A percentile compares a stretch with the other conserved stretches of the same genome.
Evolutionary conservation across 257 asterid genomes (phyloP).

Genomic region (Petrea volubilis): DNA sequence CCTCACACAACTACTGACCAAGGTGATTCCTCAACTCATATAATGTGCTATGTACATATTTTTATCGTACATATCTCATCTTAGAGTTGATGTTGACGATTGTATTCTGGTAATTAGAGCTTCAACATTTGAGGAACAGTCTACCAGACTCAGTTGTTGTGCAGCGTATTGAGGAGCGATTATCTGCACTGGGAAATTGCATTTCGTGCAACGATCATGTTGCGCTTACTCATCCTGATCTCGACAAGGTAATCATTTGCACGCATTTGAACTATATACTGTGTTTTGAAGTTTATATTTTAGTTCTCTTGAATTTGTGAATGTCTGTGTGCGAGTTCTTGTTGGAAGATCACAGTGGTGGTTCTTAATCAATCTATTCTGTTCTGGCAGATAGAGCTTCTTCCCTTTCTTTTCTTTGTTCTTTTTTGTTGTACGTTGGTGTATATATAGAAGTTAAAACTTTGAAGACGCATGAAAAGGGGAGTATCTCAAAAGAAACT

Average conservation of each 20-base stretch:
- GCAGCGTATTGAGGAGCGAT: constrained; percentile 90
- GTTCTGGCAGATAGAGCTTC: not conserved
- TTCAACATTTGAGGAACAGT: constrained; percentile 85
- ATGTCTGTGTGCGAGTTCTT: not conserved
- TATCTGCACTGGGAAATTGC: constrained; percentile 94
- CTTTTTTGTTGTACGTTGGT: no score
- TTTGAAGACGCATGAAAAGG: no score
- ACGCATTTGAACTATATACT: not conserved
- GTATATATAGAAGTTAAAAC: no score
- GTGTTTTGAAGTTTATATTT: not conserved
- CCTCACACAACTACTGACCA: constrained; percentile 97
- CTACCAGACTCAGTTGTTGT: constrained; percentile 87
- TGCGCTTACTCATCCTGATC: constrained; percentile 92
- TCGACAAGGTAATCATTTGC: constrained; percentile 61
- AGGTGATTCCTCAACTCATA: constrained; percentile 45
- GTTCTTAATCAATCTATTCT: not conserved
- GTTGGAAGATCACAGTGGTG: not conserved
- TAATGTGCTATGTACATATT: not conserved
- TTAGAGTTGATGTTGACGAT: constrained; percentile 13
- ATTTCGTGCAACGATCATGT: constrained; percentile 91
- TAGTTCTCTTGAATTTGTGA: not conserved
- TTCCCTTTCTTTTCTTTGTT: not conserved
- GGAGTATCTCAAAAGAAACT: no score
- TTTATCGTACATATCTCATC: not conserved
- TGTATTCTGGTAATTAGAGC: constrained; percentile 41